Evolutionary conservation across 805 yeast species (phyloP).

Genomic region (Millerozyma miso): DNA sequence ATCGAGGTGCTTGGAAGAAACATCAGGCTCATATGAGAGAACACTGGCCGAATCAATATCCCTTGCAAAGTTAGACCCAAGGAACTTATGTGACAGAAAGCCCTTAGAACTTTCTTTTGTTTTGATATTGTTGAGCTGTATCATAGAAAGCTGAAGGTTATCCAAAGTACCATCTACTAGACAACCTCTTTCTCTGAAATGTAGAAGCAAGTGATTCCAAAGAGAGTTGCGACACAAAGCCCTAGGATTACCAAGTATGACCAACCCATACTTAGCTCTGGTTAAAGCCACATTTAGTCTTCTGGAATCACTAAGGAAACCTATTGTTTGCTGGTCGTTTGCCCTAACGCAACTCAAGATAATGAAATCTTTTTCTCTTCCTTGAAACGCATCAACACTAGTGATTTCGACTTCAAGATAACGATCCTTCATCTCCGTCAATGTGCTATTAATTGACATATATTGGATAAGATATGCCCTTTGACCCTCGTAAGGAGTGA

Average conservation of each 20-base stretch:
- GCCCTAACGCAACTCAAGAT: conserved; percentile 44
- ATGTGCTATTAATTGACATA: conserved; percentile 66
- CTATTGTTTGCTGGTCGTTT: conserved; percentile 36
- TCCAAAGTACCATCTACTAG: conserved; percentile 87
- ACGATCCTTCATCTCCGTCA: conserved; percentile 50
- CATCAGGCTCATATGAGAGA: conserved; percentile 18
- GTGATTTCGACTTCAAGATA: conserved; percentile 80
- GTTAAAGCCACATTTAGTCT: conserved; percentile 43
- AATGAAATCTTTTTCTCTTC: conserved; percentile 42
- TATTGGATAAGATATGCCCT: conserved; percentile 75
- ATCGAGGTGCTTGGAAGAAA: background rate
- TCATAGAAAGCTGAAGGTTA: conserved; percentile 67
- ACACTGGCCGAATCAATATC: conserved; percentile 28
- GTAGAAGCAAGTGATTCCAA: conserved; percentile 76
- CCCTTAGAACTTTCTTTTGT: conserved; percentile 12
- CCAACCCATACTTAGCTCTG: conserved; percentile 40
- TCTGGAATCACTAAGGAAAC: conserved; percentile 42
- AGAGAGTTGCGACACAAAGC: conserved; percentile 64
- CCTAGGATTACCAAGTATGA: conserved; percentile 77
- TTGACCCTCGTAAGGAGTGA: conserved; percentile 95
- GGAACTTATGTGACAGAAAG: conserved; percentile 5
- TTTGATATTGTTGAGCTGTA: conserved; percentile 41
- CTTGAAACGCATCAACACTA: conserved; percentile 41
- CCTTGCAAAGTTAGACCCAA: conserved; percentile 10
- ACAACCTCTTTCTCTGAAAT: conserved; percentile 80